Base-by-base conservation (phyloP, 108 stramenopile species). In the Seminavis robusta region DNA sequence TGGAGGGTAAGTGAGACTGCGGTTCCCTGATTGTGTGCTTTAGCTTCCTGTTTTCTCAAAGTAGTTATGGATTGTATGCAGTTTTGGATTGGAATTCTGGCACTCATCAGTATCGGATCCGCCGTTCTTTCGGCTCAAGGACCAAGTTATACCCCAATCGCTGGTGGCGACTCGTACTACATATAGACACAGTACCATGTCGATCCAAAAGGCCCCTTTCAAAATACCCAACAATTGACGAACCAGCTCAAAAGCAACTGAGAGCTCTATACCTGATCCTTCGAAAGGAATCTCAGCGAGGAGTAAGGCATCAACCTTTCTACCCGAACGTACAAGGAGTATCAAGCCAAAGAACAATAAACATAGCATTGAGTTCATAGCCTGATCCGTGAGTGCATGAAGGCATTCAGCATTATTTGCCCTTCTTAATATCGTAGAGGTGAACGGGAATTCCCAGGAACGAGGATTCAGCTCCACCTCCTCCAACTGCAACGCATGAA, bases 401-500 rank as follows among this genome's bases (percentile, higher is more conserved):
- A 37, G 36, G 13, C 36, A 37, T 37, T 37, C 36, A 37, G 36
- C 10, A 37, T 11, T 37, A 11, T 37, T 37, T 9, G 13, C 36
- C 36, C 13, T 37, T 37, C 36, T 43, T 43, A 16, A 69, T 29
- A 27, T 80, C 63, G 53, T 81, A 85, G 1, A 90, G 17, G 37
- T 80, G 76, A 4, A 66, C 52, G 8, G 89, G 84, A 25, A 84
- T 65, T 28, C 89, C 89, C 39, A 86, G 48, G 50, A 90, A 87
- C 8, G 75, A 81, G 29, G 80, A 80, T 1, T 85, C 85, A 36
- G 51, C 46, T 16, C 65, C 65, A 19, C 69, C 69, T 15, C 80
- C 80, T 34, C 83, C 89, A 10, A 81, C 48, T 5, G 65, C 83
- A 40, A 86, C 61, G n/a, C n/a, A n/a, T n/a, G n/a, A n/a, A n/a